Evolutionary conservation across 495 filamentous ascomycete genomes (phyloP), one percentile per base, ranked within the genome.

Genomic region (Haplographium delicatum): DNA sequence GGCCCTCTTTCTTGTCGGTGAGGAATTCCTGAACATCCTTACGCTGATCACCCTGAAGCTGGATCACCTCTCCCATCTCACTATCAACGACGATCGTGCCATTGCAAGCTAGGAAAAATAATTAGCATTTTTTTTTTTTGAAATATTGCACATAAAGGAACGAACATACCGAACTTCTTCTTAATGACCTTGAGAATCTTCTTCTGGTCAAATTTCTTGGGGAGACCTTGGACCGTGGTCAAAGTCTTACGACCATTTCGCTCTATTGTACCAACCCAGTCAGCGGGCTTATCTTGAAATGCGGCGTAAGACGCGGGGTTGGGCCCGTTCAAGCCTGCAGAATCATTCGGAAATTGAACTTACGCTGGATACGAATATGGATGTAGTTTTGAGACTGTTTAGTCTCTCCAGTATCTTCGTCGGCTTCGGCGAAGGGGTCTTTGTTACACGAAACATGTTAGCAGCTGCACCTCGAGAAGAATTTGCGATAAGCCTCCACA

Each of bases 361-460:
- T 84, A 97, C 93, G 93, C 73, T 98, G 93, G 71, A 98, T 97
- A 72, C 93, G 90, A 70, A 98, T 98, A 77, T 97, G 94, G 74
- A 97, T 95, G 68, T 97, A 96, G 73, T 95, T 94, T 72, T 96
- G 89, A 72, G 89, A 86, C 78, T 94, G 86, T 69, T 84, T 84
- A 60, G 82, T 84, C 72, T 93, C 85, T 75, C 89, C 90, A 71
- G 87, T 88, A 74, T 93, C 89, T 82, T 95, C 91, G 88, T 97
- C 93, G 84, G 91, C 94, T 88, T 98, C 93, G 85, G 93, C 93
- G 91, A 98, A 98, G 86, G 93, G 93, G 86, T 98, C 91, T 96
- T 44, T 50, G 30, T 39, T 1, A 47, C 31, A 51, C 39, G 26
- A 35, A 19, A 45, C n/a, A n/a, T 30, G 49, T 60, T 57, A 57